Conservation (phyloP, 257 asterid species). For the Nicotiana obtusifolia region DNA sequence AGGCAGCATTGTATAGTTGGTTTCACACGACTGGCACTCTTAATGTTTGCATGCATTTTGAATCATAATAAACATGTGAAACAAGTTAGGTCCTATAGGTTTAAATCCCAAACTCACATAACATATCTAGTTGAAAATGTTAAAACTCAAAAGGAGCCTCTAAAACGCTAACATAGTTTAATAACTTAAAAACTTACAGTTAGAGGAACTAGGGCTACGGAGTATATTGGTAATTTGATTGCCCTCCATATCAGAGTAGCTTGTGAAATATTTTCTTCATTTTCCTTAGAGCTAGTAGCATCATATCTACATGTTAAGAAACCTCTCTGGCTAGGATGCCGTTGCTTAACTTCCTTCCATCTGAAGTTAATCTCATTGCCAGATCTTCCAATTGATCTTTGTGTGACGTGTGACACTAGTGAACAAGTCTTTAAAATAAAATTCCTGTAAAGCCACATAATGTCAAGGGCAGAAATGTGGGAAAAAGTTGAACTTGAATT, state of each 20-base stretch:
- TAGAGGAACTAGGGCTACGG: conserved; percentile 69
- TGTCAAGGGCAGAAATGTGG: conserved; percentile 4
- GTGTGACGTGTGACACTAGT: conserved; percentile 17
- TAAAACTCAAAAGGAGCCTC: not conserved
- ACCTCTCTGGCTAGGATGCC: conserved; percentile 3
- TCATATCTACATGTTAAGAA: conserved; percentile 25
- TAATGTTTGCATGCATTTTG: not conserved
- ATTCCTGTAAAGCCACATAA: not conserved
- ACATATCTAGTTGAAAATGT: not conserved
- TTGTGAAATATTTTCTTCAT: conserved; percentile 37
- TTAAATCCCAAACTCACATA: not conserved
- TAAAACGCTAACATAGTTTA: not conserved
- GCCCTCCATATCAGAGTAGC: conserved; percentile 88
- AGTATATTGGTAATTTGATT: conserved; percentile 62
- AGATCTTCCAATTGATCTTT: conserved; percentile 22
- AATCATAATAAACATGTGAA: not conserved
- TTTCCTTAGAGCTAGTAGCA: conserved; percentile 19
- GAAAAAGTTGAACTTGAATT: not conserved
- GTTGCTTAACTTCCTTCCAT: conserved; percentile 14
- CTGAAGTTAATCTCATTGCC: conserved; percentile 9
- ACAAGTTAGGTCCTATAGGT: not conserved
- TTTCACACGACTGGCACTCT: not conserved
- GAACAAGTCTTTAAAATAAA: conserved; percentile 24
- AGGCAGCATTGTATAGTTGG: not conserved
- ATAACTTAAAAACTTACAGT: conserved; percentile 40